These are phyloP conservation scores for Penicillium ucsense DNA, from an alignment of 495 filamentous ascomycete species.

Conservation along the genomic window DNA sequence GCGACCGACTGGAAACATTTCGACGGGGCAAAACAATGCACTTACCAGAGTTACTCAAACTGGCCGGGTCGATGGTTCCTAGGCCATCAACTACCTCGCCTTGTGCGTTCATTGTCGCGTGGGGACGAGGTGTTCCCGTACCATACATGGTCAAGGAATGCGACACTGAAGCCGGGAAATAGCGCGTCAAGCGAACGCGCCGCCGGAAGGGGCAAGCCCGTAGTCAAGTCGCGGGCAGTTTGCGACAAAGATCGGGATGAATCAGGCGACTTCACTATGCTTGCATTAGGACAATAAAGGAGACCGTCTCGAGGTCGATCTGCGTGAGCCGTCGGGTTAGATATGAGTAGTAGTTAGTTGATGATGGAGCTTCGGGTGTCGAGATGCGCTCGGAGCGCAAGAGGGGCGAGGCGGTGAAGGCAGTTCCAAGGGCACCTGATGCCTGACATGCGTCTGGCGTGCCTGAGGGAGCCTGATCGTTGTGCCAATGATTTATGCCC, in stretches of 20 bases:
- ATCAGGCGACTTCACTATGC: slow-evolving; percentile 16
- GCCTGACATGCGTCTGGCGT: not conserved
- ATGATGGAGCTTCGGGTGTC: slow-evolving; percentile 13
- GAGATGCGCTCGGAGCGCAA: slow-evolving; percentile 13
- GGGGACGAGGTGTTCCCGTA: slow-evolving; percentile 42
- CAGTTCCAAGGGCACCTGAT: not conserved
- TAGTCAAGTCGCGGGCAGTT: slow-evolving; percentile 11
- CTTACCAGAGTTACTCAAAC: slow-evolving; percentile 56
- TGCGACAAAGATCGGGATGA: slow-evolving; percentile 14
- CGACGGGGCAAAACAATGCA: slow-evolving; percentile 6
- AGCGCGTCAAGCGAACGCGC: slow-evolving; percentile 30
- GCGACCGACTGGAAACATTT: not conserved
- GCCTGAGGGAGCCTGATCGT: not conserved
- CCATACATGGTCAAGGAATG: slow-evolving; percentile 44
- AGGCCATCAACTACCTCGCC: slow-evolving; percentile 60
- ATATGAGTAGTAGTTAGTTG: slow-evolving; percentile 2
- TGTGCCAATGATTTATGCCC: not conserved
- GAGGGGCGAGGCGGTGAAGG: slow-evolving; percentile 24
- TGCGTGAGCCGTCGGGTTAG: slow-evolving; percentile 8
- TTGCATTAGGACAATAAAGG: slow-evolving; percentile 15
- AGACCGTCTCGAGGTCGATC: slow-evolving; percentile 11
- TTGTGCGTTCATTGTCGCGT: slow-evolving; percentile 50
- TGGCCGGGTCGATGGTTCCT: slow-evolving; percentile 74
- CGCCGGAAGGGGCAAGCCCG: slow-evolving; percentile 4
- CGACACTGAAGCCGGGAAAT: slow-evolving; percentile 26